Base-by-base conservation (phyloP, 1,284 basidiomycete species). In the Amylostereum chailletii region DNA sequence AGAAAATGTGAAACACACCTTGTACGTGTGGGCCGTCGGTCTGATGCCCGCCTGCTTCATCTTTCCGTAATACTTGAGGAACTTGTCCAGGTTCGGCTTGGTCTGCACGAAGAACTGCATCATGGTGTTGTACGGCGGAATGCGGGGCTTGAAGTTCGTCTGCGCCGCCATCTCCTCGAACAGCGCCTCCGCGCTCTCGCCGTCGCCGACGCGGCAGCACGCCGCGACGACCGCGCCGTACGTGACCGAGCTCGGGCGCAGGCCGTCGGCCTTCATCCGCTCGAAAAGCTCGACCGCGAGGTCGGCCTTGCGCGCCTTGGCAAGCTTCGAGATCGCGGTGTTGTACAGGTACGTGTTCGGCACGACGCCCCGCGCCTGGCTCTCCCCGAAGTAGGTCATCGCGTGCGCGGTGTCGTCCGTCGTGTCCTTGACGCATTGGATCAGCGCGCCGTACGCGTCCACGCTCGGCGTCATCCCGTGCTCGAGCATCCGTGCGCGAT, bases 61-160 rank as follows among this genome's bases (percentile, higher is more conserved):
- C 59, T 81, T 75, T 48, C 86, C 63, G 65, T 89, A 90, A 67
- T 89, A 99, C 57, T 79, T 71, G 37, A 96, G 66, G 10, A 87
- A 86, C 41, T 81, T 76, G 33, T 79, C 78, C 46, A 94, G 83
- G 58, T 93, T 85, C 1, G 93, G 94, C 60, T 89, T 88, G 29
- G 88, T 95, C 54, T 88, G 83, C 45, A 90, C 86, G 70, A 92
- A 96, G 62, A 95, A 79, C 67, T 99, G 96, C 79, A 99, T 97
- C 94, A 99, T 97, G 37, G 90, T 97, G 70, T 97, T 99, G 74
- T 82, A 92, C 4, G 95, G 95, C 27, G 96, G 95, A 1, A 96
- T 85, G 5, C 94, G 77, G 5, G 94, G 85, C 68, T 77, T 86
- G 75, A 94, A 98, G 57, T 83, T 83, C 31, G 69, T 74, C 57